Evolutionary conservation across 805 yeast species (phyloP), one percentile per base, ranked within the genome.

Genomic region (Isabelozyma gotoi): DNA sequence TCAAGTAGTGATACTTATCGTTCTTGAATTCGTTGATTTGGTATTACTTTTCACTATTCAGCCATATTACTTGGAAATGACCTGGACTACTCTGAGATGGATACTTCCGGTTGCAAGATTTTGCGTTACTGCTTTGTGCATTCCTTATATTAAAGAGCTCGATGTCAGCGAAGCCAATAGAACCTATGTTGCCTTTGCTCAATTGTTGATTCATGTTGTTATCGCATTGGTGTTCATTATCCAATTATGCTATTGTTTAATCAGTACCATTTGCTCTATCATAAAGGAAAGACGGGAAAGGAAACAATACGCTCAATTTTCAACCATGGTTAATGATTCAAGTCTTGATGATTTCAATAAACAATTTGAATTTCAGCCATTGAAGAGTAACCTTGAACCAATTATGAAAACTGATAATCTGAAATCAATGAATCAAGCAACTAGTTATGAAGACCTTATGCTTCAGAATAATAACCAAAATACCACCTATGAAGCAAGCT

Each of bases 141-240:
- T 78, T 7, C 74, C 81, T 1, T 76, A 63, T 43, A 62, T 78
- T 24, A 50, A 54, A 7, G 52, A 57, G 15, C 48, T 79, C 33
- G 48, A 60, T 12, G 46, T 65, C 2, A 53, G 65, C n/a, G 81
- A 74, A 44, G 50, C 56, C 3, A 44, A 52, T 0, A 54, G 79
- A 38, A 67, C 78, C 1, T 59, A 68, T 42, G 63, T 78, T 36
- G 76, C 76, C 0, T 74, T 68, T 52, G 63, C 65, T 1, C 78
- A 77, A 42, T 53, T 75, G 18, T 24, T 64, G 6, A 55, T 77
- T 6, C 81, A 78, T 53, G 46, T 53, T 5, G 36, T 63, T 5
- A 62, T 64, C 7, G 71, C 67, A 1, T 27, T 60, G 4, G 49
- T 56, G 5, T 70, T 68, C 43, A 37, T 62, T 2, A 38, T 60